Conservation (phyloP, 768 basidiomycete species). For the Podaxis pistillaris region DNA sequence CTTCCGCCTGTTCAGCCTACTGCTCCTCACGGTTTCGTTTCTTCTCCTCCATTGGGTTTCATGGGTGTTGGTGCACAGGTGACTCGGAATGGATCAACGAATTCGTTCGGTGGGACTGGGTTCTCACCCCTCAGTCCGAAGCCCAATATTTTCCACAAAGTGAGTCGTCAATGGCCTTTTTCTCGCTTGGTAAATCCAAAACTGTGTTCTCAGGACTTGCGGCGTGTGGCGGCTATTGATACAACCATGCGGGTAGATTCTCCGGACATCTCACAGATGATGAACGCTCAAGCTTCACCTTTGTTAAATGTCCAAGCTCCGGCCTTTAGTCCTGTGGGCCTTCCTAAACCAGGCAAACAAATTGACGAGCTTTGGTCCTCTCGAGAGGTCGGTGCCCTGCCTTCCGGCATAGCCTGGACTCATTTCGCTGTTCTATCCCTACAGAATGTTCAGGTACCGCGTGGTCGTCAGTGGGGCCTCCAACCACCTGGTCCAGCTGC, state of each 20-base stretch:
- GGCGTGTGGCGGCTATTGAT: slow-evolving; percentile 8
- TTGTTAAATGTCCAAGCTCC: slow-evolving; percentile 33
- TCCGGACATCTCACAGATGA: slow-evolving; percentile 22
- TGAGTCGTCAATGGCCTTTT: slow-evolving; percentile 3
- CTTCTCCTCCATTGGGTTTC: neutral
- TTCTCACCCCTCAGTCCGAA: slow-evolving; percentile 26
- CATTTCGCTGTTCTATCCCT: neutral
- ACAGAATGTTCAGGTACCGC: slow-evolving; percentile 23
- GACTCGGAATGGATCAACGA: neutral
- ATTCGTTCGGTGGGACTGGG: slow-evolving; percentile 21
- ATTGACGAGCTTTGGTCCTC: slow-evolving; percentile 33
- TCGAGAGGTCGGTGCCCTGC: slow-evolving; percentile 24
- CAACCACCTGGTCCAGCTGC: neutral
- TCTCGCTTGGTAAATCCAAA: neutral
- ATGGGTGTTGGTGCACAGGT: neutral
- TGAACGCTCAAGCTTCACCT: slow-evolving; percentile 24
- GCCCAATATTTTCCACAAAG: slow-evolving; percentile 22
- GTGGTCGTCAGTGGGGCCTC: neutral
- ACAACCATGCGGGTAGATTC: slow-evolving; percentile 21
- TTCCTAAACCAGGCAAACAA: slow-evolving; percentile 32
- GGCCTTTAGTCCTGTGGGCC: slow-evolving; percentile 29
- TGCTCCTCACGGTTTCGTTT: neutral
- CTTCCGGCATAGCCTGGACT: neutral
- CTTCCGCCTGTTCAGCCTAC: neutral
- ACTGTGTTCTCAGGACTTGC: slow-evolving; percentile 21